phyloP scores from a whole-genome alignment of 371 early-diverging fungal species.

The Apophysomyces trapeziformis region DNA sequence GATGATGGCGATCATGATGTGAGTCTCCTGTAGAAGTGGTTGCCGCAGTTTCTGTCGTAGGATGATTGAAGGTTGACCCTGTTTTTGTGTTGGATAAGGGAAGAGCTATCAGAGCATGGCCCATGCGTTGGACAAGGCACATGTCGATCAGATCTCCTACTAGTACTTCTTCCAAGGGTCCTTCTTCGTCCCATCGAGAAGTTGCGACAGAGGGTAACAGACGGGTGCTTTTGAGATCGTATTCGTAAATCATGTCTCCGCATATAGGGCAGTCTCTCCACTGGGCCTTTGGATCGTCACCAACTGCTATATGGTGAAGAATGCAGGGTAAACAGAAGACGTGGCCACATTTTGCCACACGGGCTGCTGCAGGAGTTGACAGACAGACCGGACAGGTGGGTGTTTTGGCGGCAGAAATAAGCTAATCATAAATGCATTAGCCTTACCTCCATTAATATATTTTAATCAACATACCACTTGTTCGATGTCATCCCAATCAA shows the following conservation, averaged over 20 bases:
- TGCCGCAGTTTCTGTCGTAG: slow-evolving; percentile 16
- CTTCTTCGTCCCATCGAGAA: not conserved
- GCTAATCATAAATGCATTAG: slow-evolving; percentile 23
- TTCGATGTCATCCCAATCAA: slow-evolving; percentile 80
- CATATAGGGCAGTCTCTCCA: slow-evolving; percentile 88
- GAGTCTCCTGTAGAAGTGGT: no score
- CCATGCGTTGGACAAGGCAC: slow-evolving; percentile 62
- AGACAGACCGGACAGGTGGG: slow-evolving; percentile 87
- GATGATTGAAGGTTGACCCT: slow-evolving; percentile 15
- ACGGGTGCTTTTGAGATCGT: slow-evolving; percentile 67
- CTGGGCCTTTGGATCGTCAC: slow-evolving; percentile 33
- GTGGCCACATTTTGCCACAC: slow-evolving; percentile 86
- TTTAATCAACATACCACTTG: slow-evolving; percentile 62
- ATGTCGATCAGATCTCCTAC: slow-evolving; percentile 50
- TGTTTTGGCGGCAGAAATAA: slow-evolving; percentile 55
- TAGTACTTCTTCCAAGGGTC: slow-evolving; percentile 13
- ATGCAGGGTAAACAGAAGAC: slow-evolving; percentile 83
- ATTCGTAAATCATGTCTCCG: slow-evolving; percentile 70
- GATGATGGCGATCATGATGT: no score
- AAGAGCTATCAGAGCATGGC: slow-evolving; percentile 64
- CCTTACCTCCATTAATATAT: not conserved
- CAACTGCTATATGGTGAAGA: slow-evolving; percentile 69
- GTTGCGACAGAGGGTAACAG: slow-evolving; percentile 16
- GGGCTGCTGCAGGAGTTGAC: slow-evolving; percentile 71
- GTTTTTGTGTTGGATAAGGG: slow-evolving; percentile 65